Evolutionary conservation across 2,329 filamentous ascomycete genomes (phyloP).

Genomic region (Colletotrichum acutatum): DNA sequence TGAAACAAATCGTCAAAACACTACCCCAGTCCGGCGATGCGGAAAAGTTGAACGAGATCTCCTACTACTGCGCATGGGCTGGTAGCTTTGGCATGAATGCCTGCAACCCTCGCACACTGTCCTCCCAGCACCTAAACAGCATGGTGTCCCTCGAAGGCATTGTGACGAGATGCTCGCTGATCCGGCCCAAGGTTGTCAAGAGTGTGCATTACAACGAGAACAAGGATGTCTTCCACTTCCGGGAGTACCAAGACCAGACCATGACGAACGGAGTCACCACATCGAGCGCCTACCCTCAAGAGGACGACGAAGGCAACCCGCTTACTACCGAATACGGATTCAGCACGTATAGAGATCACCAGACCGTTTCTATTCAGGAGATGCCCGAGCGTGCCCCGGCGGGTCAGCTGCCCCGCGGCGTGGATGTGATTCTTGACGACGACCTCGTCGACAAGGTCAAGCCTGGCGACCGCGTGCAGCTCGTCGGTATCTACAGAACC

Average conservation of each 20-base stretch:
- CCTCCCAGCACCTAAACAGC: slow-evolving; percentile 89
- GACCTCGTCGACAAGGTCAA: slow-evolving; percentile 96
- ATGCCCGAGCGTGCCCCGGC: slow-evolving; percentile 98
- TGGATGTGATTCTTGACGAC: slow-evolving; percentile 96
- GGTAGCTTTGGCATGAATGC: slow-evolving; percentile 95
- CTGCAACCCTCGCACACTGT: slow-evolving; percentile 93
- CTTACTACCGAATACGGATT: slow-evolving; percentile 96
- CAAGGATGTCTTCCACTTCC: slow-evolving; percentile 86
- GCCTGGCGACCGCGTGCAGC: slow-evolving; percentile 93
- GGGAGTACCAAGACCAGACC: slow-evolving; percentile 95
- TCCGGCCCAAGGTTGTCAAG: slow-evolving; percentile 96
- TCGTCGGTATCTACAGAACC: slow-evolving; percentile 96
- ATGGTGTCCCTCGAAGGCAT: slow-evolving; percentile 99
- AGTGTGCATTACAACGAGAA: slow-evolving; percentile 96
- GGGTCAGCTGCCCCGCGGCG: slow-evolving; percentile 92
- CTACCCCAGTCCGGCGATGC: slow-evolving; percentile 79
- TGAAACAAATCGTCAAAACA: slow-evolving; percentile 88
- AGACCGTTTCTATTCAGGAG: slow-evolving; percentile 98
- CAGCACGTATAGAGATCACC: slow-evolving; percentile 94
- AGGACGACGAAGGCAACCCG: slow-evolving; percentile 92
- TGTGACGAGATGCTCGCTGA: slow-evolving; percentile 94
- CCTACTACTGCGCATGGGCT: slow-evolving; percentile 97
- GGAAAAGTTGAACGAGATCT: slow-evolving; percentile 80
- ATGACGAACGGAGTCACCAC: slow-evolving; percentile 94
- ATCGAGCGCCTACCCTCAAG: slow-evolving; percentile 91